phyloP scores from a whole-genome alignment of 805 yeast genomes.

The Ogataea saltuana region DNA sequence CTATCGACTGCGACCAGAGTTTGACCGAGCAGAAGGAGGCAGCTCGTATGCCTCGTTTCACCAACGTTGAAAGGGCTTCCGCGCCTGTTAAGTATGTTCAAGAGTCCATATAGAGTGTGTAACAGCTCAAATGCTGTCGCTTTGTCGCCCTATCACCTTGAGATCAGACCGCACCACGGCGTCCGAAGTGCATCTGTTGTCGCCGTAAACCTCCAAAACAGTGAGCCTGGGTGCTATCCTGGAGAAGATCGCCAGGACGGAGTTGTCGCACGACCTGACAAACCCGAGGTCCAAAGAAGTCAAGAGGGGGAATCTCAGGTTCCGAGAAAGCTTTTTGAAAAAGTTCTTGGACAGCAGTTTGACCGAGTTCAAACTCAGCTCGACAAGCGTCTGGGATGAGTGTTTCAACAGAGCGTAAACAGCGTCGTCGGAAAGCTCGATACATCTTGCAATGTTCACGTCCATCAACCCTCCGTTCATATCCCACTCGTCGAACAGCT shows the following conservation, averaged over 20 bases:
- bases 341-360: slow-evolving; percentile 52
- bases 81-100: slow-evolving; percentile 44
- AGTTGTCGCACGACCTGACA: slow-evolving; percentile 73
- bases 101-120: slow-evolving; percentile 20
- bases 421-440: slow-evolving; percentile 62
- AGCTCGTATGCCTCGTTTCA: slow-evolving; percentile 54
- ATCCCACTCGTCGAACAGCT: slow-evolving; percentile 58
- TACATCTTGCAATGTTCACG: slow-evolving; percentile 66
- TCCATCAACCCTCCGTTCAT: slow-evolving; percentile 59
- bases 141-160: slow-evolving; percentile 72
- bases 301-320: slow-evolving; percentile 53
- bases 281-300: slow-evolving; percentile 77
- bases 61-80: slow-evolving; percentile 64
- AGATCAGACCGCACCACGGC: slow-evolving; percentile 56
- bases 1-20: slow-evolving; percentile 31
- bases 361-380: slow-evolving; percentile 74
- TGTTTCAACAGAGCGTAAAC: slow-evolving; percentile 61
- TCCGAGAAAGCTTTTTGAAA: slow-evolving; percentile 48
- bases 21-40: slow-evolving; percentile 20
- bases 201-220: slow-evolving; percentile 78
- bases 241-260: slow-evolving; percentile 56
- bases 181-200: slow-evolving; percentile 61
- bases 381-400: slow-evolving; percentile 63
- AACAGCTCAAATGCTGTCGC: slow-evolving; percentile 49
- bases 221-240: slow-evolving; percentile 60